Evolutionary conservation across 2,329 filamentous ascomycete genomes (phyloP).

Genomic region (Beauveria medogensis): DNA sequence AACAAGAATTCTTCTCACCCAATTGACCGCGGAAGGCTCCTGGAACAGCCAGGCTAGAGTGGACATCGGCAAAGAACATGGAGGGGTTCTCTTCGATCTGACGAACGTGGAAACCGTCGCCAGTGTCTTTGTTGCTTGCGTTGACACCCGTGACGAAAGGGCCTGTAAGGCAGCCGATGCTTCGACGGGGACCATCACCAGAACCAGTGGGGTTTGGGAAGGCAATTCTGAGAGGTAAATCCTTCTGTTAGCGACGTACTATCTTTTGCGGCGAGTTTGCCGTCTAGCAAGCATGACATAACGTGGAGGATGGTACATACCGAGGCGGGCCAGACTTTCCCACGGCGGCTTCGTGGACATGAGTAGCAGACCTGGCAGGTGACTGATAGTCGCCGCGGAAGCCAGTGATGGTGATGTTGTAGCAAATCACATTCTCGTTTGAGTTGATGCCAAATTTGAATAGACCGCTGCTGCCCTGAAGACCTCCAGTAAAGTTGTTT

Average conservation of each 20-base stretch:
- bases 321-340: slow-evolving; percentile 42
- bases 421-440: slow-evolving; percentile 33
- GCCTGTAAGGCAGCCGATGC: slow-evolving; percentile 33
- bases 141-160: slow-evolving; percentile 28
- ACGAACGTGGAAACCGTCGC: slow-evolving; percentile 36
- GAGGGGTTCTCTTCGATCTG: slow-evolving; percentile 43
- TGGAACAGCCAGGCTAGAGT: slow-evolving; percentile 38
- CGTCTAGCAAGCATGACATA: not conserved
- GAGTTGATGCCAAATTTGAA: slow-evolving; percentile 48
- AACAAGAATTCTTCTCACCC: slow-evolving; percentile 13
- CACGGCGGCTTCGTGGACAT: slow-evolving; percentile 42
- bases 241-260: not conserved
- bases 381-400: slow-evolving; percentile 44
- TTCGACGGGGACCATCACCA: slow-evolving; percentile 25
- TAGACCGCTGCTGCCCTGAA: slow-evolving; percentile 35
- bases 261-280: no score
- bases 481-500: slow-evolving; percentile 29
- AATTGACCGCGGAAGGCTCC: slow-evolving; percentile 47
- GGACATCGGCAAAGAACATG: slow-evolving; percentile 45
- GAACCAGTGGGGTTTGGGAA: slow-evolving; percentile 40
- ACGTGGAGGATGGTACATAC: slow-evolving; percentile 14
- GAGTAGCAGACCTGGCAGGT: slow-evolving; percentile 42
- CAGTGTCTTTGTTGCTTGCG: slow-evolving; percentile 23
- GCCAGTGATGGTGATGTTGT: slow-evolving; percentile 41
- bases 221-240: slow-evolving; percentile 26